A percentile compares a stretch with the other conserved stretches of the same genome.
Conservation (phyloP, 257 asterid species). For the Solanum rostratum region DNA sequence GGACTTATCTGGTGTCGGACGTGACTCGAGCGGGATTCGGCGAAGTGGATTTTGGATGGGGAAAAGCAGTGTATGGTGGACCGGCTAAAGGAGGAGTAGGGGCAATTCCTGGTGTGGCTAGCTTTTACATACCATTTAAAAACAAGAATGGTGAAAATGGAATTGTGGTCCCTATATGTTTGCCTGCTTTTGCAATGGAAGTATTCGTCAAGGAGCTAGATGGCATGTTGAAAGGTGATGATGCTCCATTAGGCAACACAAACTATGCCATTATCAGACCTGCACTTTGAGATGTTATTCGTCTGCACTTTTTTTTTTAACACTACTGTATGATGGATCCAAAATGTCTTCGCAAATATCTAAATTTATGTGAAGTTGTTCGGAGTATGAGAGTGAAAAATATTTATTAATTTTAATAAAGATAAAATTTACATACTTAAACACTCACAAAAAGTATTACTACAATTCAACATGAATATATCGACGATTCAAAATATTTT, state of each 20-base stretch:
- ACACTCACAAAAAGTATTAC: too few species aligned
- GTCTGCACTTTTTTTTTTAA: not conserved
- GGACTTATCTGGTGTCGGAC: slow-evolving; percentile 36
- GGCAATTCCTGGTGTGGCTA: slow-evolving; percentile 33
- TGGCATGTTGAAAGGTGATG: slow-evolving; percentile 15
- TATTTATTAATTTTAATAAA: too few species aligned
- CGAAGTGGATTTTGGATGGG: slow-evolving; percentile 67
- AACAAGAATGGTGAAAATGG: slow-evolving; percentile 46
- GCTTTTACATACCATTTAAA: slow-evolving; percentile 31
- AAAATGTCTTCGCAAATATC: not conserved
- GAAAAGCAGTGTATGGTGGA: slow-evolving; percentile 40
- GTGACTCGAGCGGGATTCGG: slow-evolving; percentile 30
- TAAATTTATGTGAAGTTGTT: too few species aligned
- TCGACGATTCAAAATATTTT: too few species aligned
- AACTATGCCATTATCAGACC: slow-evolving; percentile 10
- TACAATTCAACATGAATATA: too few species aligned
- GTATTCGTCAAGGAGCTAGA: slow-evolving; percentile 33
- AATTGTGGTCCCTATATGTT: slow-evolving; percentile 38
- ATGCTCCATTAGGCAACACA: not conserved
- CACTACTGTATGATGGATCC: too few species aligned
- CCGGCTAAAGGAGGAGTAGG: slow-evolving; percentile 50
- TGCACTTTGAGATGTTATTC: slow-evolving; percentile 11
- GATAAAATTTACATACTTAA: too few species aligned
- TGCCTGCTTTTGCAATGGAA: slow-evolving; percentile 45
- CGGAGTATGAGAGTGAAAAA: too few species aligned